A percentile compares a stretch with the other conserved stretches of the same genome.
phyloP scores from a whole-genome alignment of 768 basidiomycete genomes.

The Macrolepiota dolichaula region DNA sequence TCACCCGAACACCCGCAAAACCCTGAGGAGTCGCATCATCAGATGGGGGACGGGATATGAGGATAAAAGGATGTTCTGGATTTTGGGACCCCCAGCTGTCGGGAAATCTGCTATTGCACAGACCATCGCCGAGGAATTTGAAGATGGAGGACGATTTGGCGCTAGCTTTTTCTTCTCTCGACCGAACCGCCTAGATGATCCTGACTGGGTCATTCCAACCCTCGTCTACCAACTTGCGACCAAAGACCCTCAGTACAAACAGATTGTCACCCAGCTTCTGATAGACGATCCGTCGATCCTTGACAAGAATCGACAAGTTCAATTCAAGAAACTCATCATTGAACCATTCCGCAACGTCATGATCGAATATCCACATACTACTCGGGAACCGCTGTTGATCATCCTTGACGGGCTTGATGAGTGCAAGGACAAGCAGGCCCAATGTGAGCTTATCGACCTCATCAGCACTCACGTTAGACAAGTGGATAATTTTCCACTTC shows the following conservation, averaged over 20 bases:
- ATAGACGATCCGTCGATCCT: neutral
- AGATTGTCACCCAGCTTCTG: neutral
- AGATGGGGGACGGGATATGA: neutral
- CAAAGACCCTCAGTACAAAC: neutral
- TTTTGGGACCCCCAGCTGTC: no score
- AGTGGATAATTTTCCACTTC: neutral
- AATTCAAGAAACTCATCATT: neutral
- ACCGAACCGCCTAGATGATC: neutral
- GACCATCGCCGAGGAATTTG: no score
- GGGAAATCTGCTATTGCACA: no score
- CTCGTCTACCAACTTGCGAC: neutral
- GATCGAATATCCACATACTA: neutral
- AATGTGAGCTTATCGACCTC: conserved; percentile 8
- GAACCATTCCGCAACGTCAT: neutral
- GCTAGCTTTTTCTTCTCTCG: no score
- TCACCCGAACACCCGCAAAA: neutral
- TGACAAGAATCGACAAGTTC: neutral
- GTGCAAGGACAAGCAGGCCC: neutral
- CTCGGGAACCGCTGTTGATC: neutral
- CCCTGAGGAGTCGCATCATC: neutral
- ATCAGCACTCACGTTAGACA: neutral
- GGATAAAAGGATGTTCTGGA: neutral
- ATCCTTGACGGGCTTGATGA: neutral
- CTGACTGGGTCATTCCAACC: neutral
- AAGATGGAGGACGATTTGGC: no score